Conservation (phyloP, 2,329 filamentous ascomycete species). For the Pyricularia sp. region DNA sequence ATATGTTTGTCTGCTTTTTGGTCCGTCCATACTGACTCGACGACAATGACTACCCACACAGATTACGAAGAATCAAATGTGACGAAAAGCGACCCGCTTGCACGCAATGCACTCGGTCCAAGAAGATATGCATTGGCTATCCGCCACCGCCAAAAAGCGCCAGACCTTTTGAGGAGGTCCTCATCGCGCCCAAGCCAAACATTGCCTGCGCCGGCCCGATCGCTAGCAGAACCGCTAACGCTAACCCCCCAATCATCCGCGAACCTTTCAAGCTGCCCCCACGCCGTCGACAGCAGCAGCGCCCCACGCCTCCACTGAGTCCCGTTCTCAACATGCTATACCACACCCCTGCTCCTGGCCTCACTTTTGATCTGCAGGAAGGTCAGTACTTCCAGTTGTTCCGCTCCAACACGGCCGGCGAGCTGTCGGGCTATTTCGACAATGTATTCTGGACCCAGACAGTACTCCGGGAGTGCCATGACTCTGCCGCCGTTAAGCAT, state of each 20-base stretch:
- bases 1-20: conserved; percentile 7
- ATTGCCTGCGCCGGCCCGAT: conserved; percentile 9
- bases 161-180: conserved; percentile 34
- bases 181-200: conserved; percentile 38
- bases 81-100: conserved; percentile 54
- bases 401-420: conserved; percentile 48
- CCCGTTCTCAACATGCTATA: conserved; percentile 18
- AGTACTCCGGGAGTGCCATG: conserved; percentile 55
- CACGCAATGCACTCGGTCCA: conserved; percentile 49
- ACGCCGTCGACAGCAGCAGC: conserved; percentile 6
- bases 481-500: conserved; percentile 51
- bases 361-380: conserved; percentile 43
- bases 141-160: conserved; percentile 43
- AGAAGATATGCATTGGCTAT: conserved; percentile 51
- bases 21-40: background rate
- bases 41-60: conserved; percentile 20
- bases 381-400: conserved; percentile 54
- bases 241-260: conserved; percentile 7
- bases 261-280: conserved; percentile 12
- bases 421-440: conserved; percentile 59
- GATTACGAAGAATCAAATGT: conserved; percentile 55
- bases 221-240: conserved; percentile 1
- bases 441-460: conserved; percentile 54
- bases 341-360: conserved; percentile 24
- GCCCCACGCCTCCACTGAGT: conserved; percentile 22